Evolutionary conservation across 129 eudicot genomes (phyloP).

Genomic region (Oenanthe sinensis): DNA sequence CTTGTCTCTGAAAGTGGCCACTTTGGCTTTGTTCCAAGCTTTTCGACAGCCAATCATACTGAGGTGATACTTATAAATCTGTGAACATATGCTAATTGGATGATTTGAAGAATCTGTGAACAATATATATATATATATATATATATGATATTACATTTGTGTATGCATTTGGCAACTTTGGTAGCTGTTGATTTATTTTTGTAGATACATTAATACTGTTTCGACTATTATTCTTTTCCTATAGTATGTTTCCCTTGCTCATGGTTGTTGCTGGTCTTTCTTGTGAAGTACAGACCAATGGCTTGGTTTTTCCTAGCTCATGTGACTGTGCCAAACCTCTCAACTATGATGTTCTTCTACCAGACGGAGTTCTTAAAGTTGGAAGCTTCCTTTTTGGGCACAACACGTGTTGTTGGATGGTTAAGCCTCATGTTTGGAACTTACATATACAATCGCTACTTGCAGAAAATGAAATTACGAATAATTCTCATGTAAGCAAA

Average conservation of each 20-base stretch:
- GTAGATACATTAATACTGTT: neutral
- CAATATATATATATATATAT: neutral
- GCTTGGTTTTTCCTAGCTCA: constrained; percentile 93
- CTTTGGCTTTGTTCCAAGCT: constrained; percentile 57
- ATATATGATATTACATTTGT: neutral
- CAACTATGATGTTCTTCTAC: constrained; percentile 90
- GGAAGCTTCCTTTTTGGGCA: constrained; percentile 91
- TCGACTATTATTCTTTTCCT: neutral
- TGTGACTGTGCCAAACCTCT: constrained; percentile 77
- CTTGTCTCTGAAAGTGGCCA: constrained; percentile 57
- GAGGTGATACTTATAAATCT: constrained; percentile 36
- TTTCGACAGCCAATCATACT: constrained; percentile 82
- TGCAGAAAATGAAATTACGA: constrained; percentile 70
- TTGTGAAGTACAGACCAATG: constrained; percentile 72
- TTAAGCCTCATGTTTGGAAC: constrained; percentile 89
- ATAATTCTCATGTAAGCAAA: constrained; percentile 68
- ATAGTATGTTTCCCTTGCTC: neutral
- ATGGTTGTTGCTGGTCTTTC: neutral
- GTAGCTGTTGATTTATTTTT: neutral
- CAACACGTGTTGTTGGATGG: constrained; percentile 89
- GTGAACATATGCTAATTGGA: neutral
- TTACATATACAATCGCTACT: constrained; percentile 64
- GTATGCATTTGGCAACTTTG: neutral
- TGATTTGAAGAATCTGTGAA: too few relatives aligned
- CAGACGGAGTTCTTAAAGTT: constrained; percentile 71